Conservation (phyloP, 108 stramenopile genomes). For the Craspedostauros australis region DNA sequence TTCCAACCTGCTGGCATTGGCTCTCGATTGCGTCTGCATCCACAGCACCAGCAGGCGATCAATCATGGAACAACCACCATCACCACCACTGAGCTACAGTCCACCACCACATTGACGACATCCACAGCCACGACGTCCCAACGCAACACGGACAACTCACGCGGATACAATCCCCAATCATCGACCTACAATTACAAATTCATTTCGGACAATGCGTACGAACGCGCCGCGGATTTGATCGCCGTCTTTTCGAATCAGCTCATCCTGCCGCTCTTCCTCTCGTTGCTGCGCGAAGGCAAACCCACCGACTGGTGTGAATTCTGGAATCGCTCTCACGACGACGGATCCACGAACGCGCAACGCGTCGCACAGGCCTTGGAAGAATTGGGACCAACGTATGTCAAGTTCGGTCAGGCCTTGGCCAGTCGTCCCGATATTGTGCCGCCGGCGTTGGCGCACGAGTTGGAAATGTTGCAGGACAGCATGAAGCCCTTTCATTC, state of each 20-base stretch:
- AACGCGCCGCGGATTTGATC: slow-evolving; percentile 1
- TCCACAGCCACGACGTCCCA: neutral
- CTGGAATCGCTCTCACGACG: slow-evolving; percentile 2
- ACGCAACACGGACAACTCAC: no score
- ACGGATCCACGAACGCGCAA: slow-evolving; percentile 46
- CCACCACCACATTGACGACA: neutral
- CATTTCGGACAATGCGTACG: no score
- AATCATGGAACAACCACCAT: no score
- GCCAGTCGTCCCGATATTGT: slow-evolving; percentile 66
- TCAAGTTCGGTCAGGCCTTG: slow-evolving; percentile 77
- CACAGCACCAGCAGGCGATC: no score
- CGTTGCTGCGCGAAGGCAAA: slow-evolving; percentile 1
- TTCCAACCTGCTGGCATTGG: no score
- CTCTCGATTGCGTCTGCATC: no score
- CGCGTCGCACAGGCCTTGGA: slow-evolving; percentile 44
- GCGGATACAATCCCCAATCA: no score
- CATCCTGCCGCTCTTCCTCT: neutral
- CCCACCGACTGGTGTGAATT: slow-evolving; percentile 5
- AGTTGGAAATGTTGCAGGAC: slow-evolving; percentile 55
- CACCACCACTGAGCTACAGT: no score
- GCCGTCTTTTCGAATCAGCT: neutral
- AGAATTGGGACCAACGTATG: slow-evolving; percentile 66
- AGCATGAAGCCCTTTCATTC: slow-evolving; percentile 65
- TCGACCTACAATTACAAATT: no score
- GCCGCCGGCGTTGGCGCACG: slow-evolving; percentile 45